These are phyloP conservation scores for Ilyonectria sp. DNA, from an alignment of 2,329 filamentous ascomycete species.

Conservation along the genomic window DNA sequence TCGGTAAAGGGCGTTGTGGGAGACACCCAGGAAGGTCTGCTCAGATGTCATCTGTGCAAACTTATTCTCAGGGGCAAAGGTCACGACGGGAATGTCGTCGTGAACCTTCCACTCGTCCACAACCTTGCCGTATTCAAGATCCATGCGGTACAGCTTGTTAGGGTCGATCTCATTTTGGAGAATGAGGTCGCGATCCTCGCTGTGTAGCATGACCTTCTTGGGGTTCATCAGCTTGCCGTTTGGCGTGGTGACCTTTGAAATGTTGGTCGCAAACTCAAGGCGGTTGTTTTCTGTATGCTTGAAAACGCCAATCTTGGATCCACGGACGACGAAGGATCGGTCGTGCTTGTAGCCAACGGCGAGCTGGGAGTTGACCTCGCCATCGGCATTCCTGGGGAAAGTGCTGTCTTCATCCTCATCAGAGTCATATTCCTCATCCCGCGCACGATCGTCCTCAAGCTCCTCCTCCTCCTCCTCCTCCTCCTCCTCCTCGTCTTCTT, in stretches of 20 bases:
- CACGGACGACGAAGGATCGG: slow-evolving; percentile 95
- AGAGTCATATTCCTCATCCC: slow-evolving; percentile 77
- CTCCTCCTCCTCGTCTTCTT: slow-evolving; percentile 66
- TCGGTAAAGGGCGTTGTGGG: slow-evolving; percentile 92
- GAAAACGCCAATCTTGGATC: slow-evolving; percentile 98
- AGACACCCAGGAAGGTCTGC: slow-evolving; percentile 95
- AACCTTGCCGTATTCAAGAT: slow-evolving; percentile 96
- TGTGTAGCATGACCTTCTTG: slow-evolving; percentile 96
- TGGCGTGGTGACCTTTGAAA: slow-evolving; percentile 94
- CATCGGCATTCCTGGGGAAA: slow-evolving; percentile 81
- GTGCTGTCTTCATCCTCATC: slow-evolving; percentile 82
- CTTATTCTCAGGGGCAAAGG: slow-evolving; percentile 96
- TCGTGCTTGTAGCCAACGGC: slow-evolving; percentile 98
- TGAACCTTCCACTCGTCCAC: slow-evolving; percentile 99
- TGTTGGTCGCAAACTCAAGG: slow-evolving; percentile 96
- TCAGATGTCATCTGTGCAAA: slow-evolving; percentile 97
- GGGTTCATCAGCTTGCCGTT: slow-evolving; percentile 90
- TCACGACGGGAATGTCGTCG: slow-evolving; percentile 93
- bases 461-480: slow-evolving; percentile 59
- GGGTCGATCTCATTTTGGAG: slow-evolving; percentile 87
- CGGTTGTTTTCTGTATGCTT: slow-evolving; percentile 95
- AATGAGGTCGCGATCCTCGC: slow-evolving; percentile 91
- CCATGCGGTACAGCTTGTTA: slow-evolving; percentile 96
- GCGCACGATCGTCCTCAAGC: slow-evolving; percentile 73
- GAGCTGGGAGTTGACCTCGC: slow-evolving; percentile 91